phyloP scores from a whole-genome alignment of 2,329 filamentous ascomycete species.

The Talaromyces sp. region DNA sequence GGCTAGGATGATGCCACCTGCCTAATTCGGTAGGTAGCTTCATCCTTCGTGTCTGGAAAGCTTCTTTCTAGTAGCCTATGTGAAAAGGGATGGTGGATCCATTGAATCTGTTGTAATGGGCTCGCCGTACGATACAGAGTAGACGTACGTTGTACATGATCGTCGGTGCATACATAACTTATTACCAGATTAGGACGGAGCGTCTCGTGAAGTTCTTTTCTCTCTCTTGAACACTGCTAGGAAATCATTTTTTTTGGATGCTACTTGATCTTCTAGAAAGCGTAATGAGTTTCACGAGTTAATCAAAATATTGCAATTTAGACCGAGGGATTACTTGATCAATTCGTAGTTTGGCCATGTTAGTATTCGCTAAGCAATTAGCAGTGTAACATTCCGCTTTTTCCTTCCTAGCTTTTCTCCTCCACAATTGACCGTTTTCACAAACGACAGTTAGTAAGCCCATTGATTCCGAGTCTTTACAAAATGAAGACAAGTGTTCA shows the following conservation, averaged over 20 bases:
- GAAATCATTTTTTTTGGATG: neutral
- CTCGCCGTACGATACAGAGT: neutral
- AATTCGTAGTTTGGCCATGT: neutral
- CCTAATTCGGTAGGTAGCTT: neutral
- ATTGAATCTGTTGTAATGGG: neutral
- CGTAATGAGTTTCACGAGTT: neutral
- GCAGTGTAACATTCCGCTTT: constrained; percentile 3
- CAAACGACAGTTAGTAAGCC: neutral
- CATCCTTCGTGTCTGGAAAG: neutral
- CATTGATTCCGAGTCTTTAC: neutral
- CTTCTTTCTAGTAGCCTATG: neutral
- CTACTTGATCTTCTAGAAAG: neutral
- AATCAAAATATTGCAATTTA: neutral
- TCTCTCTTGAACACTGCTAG: neutral
- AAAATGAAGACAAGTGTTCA: neutral
- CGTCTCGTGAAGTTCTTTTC: neutral
- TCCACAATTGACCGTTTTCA: neutral
- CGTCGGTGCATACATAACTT: neutral
- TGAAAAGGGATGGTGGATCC: neutral
- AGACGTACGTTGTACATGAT: neutral
- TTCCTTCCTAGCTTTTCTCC: neutral
- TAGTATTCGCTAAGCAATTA: constrained; percentile 4
- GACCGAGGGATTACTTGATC: neutral
- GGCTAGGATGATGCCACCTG: neutral
- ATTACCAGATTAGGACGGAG: neutral